These are phyloP conservation scores for Meredithiella fracta DNA, from an alignment of 2,329 filamentous ascomycete species.

Conservation along the genomic window DNA sequence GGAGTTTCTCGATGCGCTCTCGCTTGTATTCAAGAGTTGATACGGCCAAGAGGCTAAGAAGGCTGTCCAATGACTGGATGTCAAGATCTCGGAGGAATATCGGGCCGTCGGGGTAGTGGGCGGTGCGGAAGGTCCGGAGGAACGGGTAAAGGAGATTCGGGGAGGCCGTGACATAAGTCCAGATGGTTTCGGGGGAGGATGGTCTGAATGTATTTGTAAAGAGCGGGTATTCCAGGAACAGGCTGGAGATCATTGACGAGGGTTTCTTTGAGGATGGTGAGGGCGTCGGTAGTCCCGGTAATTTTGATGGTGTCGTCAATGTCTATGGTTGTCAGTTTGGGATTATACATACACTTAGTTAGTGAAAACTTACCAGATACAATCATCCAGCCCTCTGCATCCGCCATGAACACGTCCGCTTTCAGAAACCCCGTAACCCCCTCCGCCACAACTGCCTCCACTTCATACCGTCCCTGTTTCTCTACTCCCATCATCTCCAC, in stretches of 20 bases:
- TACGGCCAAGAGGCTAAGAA: slow-evolving; percentile 63
- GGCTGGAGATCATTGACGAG: slow-evolving; percentile 61
- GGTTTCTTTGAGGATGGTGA: slow-evolving; percentile 67
- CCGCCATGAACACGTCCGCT: slow-evolving; percentile 59
- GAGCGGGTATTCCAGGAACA: slow-evolving; percentile 65
- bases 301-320: slow-evolving; percentile 93
- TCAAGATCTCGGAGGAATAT: slow-evolving; percentile 71
- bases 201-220: slow-evolving; percentile 52
- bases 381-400: slow-evolving; percentile 65
- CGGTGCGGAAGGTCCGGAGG: slow-evolving; percentile 54
- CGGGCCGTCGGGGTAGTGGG: slow-evolving; percentile 58
- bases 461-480: slow-evolving; percentile 30
- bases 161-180: slow-evolving; percentile 87
- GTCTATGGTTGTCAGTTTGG: slow-evolving; percentile 31
- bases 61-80: slow-evolving; percentile 68
- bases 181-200: slow-evolving; percentile 45
- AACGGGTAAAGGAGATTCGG: slow-evolving; percentile 92
- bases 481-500: slow-evolving; percentile 32
- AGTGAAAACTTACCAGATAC: slow-evolving; percentile 43
- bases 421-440: slow-evolving; percentile 38
- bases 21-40: slow-evolving; percentile 79
- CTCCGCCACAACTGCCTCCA: slow-evolving; percentile 32
- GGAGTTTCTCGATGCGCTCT: slow-evolving; percentile 60
- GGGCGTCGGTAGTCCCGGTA: slow-evolving; percentile 63
- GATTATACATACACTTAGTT: neutral